phyloP scores from a whole-genome alignment of 75 land plant genomes.

The Cunninghamia lanceolata region DNA sequence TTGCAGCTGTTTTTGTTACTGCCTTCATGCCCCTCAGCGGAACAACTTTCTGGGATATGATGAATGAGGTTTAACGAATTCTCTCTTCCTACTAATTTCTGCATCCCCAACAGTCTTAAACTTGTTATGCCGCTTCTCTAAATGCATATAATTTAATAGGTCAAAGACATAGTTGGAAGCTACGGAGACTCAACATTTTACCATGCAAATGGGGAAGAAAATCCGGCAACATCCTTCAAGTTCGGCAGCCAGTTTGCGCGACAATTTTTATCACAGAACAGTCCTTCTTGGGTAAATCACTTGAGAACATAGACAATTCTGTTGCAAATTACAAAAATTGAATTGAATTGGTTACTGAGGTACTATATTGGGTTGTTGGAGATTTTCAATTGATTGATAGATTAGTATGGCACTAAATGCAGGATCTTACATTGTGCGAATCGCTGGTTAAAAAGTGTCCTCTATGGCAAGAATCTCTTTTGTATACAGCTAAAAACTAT shows the following conservation, averaged over 20 bases:
- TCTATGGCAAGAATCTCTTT: not conserved
- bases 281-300: not conserved
- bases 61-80: not conserved
- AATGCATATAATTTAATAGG: too few species aligned
- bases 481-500: conserved; percentile 17
- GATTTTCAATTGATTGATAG: too few species aligned
- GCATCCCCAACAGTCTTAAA: too few species aligned
- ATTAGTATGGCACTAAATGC: not conserved
- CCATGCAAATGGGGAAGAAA: not conserved
- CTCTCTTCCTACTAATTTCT: too few species aligned
- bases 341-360: too few species aligned
- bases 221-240: not conserved
- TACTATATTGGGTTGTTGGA: too few species aligned
- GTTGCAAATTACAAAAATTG: too few species aligned
- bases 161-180: not conserved
- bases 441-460: not conserved
- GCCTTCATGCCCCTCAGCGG: conserved; percentile 44
- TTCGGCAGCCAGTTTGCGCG: not conserved
- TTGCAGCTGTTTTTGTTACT: conserved; percentile 54
- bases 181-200: not conserved
- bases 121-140: too few species aligned
- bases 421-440: not conserved
- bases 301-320: too few species aligned
- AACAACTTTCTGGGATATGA: too few species aligned
- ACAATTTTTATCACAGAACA: not conserved